Evolutionary conservation across 257 asterid species (phyloP).

Genomic region (Ophiorrhiza pumila): DNA sequence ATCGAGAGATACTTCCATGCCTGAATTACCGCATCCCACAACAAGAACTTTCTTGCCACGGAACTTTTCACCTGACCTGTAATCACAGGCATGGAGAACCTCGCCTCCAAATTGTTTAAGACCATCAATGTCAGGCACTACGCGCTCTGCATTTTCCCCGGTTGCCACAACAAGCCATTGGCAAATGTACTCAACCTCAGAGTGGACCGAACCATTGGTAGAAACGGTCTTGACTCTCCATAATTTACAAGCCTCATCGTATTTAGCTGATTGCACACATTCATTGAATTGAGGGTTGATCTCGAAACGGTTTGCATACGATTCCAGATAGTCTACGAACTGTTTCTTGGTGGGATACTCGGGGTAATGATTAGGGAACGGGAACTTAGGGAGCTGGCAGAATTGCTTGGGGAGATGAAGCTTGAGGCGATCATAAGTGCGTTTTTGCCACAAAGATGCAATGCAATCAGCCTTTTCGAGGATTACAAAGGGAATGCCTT

Average conservation of each 20-base stretch:
- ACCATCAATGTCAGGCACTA: slow-evolving; percentile 75
- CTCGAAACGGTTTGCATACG: slow-evolving; percentile 48
- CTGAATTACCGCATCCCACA: slow-evolving; percentile 87
- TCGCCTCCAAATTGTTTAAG: slow-evolving; percentile 59
- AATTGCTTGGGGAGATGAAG: slow-evolving; percentile 81
- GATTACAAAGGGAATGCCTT: slow-evolving; percentile 66
- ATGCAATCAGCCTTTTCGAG: slow-evolving; percentile 77
- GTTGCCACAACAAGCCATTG: slow-evolving; percentile 90
- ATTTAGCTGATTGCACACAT: slow-evolving; percentile 68
- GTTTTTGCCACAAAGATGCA: slow-evolving; percentile 89
- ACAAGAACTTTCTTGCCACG: slow-evolving; percentile 76
- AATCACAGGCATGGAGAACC: slow-evolving; percentile 72
- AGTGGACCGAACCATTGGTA: slow-evolving; percentile 10
- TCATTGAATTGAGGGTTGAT: slow-evolving; percentile 69
- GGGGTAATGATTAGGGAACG: slow-evolving; percentile 80
- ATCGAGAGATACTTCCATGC: slow-evolving; percentile 98
- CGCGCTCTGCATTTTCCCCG: slow-evolving; percentile 74
- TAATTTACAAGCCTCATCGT: slow-evolving; percentile 53
- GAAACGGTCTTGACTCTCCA: slow-evolving; percentile 67
- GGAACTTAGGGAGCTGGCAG: slow-evolving; percentile 66
- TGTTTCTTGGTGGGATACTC: slow-evolving; percentile 71
- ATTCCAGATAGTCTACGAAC: slow-evolving; percentile 66
- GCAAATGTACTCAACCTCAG: slow-evolving; percentile 75
- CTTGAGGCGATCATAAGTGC: slow-evolving; percentile 74
- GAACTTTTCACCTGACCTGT: slow-evolving; percentile 63